Conservation (phyloP, 257 asterid species). For the Echium plantagineum region DNA sequence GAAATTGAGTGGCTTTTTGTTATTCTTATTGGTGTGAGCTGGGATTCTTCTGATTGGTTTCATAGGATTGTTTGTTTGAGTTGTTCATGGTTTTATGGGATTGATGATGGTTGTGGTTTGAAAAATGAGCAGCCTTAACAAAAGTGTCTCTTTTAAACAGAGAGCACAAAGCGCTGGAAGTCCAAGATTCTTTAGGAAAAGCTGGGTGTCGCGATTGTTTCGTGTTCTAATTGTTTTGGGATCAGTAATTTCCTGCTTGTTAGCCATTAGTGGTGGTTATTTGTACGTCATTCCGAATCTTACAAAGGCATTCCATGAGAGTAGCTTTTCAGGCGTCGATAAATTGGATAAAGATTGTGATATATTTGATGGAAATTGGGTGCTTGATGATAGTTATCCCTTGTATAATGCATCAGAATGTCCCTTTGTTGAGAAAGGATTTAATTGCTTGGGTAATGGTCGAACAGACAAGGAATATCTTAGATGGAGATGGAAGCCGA, state of each 20-base stretch:
- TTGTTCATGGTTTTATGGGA: conserved; percentile 5
- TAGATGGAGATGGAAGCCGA: conserved; percentile 82
- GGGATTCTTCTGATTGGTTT: neutral
- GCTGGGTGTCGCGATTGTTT: conserved; percentile 27
- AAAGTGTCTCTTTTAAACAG: conserved; percentile 43
- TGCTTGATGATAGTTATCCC: conserved; percentile 40
- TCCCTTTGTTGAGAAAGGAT: conserved; percentile 67
- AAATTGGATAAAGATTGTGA: conserved; percentile 30
- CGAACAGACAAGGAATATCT: conserved; percentile 47
- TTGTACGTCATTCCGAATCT: conserved; percentile 58
- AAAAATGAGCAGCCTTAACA: conserved; percentile 34
- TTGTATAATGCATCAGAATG: conserved; percentile 68
- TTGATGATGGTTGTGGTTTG: conserved; percentile 19
- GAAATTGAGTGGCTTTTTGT: neutral
- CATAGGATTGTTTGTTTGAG: neutral
- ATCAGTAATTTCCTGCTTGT: conserved; percentile 39
- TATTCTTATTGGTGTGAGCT: neutral
- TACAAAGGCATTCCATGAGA: conserved; percentile 32
- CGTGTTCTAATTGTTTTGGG: conserved; percentile 26
- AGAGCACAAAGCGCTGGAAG: conserved; percentile 37
- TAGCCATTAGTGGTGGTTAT: conserved; percentile 48
- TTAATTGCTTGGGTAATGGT: conserved; percentile 62
- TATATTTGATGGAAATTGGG: conserved; percentile 62
- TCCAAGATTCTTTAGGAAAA: conserved; percentile 40
- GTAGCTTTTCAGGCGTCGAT: conserved; percentile 19